Percentiles rank a stretch among this genome's conserved stretches.
Conservation (phyloP, 2,329 filamentous ascomycete species). For the Fusarium ramigenum region DNA sequence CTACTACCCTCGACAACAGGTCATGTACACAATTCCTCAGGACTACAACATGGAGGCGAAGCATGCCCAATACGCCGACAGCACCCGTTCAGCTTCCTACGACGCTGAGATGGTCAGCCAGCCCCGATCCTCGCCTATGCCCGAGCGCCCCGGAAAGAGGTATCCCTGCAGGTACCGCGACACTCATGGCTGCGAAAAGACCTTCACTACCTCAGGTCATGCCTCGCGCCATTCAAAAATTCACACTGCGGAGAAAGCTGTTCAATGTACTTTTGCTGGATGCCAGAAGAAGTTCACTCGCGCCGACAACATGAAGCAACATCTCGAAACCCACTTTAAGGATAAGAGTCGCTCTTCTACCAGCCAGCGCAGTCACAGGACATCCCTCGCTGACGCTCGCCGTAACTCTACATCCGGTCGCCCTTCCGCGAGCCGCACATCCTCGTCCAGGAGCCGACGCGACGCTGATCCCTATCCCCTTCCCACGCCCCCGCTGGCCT, state of each 20-base stretch:
- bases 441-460: constrained; percentile 47
- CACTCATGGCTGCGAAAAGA: constrained; percentile 77
- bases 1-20: constrained; percentile 52
- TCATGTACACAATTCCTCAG: constrained; percentile 52
- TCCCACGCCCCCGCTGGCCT: constrained; percentile 49
- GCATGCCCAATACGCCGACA: constrained; percentile 54
- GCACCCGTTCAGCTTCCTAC: constrained; percentile 60
- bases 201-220: constrained; percentile 85
- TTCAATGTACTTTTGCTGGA: constrained; percentile 72
- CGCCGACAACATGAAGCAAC: constrained; percentile 89
- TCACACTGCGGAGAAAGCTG: constrained; percentile 82
- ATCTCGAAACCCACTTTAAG: constrained; percentile 79
- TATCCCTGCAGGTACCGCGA: constrained; percentile 80
- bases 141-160: constrained; percentile 67
- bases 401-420: constrained; percentile 48
- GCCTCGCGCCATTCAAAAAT: constrained; percentile 88
- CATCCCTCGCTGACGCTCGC: constrained; percentile 46
- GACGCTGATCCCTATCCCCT: constrained; percentile 54
- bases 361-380: constrained; percentile 47
- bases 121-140: constrained; percentile 52
- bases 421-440: constrained; percentile 43
- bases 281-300: constrained; percentile 85
- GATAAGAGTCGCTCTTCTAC: constrained; percentile 61
- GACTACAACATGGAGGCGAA: constrained; percentile 52
- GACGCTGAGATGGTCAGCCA: constrained; percentile 56